These are phyloP conservation scores for Hypoxylon rickii DNA, from an alignment of 495 filamentous ascomycete species.

Conservation along the genomic window DNA sequence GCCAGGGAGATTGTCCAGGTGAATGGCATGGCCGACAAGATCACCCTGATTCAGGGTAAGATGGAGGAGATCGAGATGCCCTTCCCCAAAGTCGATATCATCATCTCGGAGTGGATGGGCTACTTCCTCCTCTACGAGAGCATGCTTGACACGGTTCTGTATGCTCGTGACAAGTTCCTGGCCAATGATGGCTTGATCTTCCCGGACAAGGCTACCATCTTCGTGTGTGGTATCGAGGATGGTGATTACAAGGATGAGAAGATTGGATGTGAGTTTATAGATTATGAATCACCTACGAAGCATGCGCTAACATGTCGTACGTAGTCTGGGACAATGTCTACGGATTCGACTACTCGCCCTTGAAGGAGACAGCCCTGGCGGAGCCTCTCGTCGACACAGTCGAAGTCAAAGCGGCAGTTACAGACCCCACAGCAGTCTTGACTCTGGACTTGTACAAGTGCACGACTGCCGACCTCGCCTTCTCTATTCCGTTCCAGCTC, in stretches of 20 bases:
- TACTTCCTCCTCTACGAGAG: constrained; percentile 92
- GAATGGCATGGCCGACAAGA: constrained; percentile 78
- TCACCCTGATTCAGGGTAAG: constrained; percentile 82
- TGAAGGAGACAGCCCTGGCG: constrained; percentile 71
- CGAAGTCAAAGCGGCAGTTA: constrained; percentile 75
- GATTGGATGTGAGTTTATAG: constrained; percentile 60
- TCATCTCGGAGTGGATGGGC: constrained; percentile 98
- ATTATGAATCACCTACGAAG: constrained; percentile 21
- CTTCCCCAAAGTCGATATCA: constrained; percentile 86
- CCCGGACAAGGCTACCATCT: constrained; percentile 86
- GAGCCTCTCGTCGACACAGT: constrained; percentile 76
- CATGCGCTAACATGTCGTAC: constrained; percentile 40
- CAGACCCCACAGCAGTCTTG: constrained; percentile 67
- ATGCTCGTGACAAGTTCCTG: constrained; percentile 84
- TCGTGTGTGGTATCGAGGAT: constrained; percentile 83
- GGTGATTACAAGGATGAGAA: constrained; percentile 80
- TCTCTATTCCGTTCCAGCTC: constrained; percentile 68
- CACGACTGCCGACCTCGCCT: constrained; percentile 66
- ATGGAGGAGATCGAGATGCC: constrained; percentile 87
- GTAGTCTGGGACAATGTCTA: constrained; percentile 83
- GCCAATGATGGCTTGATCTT: constrained; percentile 79
- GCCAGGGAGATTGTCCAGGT: constrained; percentile 81
- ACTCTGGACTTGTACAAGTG: constrained; percentile 76
- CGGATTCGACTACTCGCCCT: constrained; percentile 74
- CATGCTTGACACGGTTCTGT: constrained; percentile 93